phyloP scores from a whole-genome alignment of 768 basidiomycete species.

The Boletus tomentosulus region DNA sequence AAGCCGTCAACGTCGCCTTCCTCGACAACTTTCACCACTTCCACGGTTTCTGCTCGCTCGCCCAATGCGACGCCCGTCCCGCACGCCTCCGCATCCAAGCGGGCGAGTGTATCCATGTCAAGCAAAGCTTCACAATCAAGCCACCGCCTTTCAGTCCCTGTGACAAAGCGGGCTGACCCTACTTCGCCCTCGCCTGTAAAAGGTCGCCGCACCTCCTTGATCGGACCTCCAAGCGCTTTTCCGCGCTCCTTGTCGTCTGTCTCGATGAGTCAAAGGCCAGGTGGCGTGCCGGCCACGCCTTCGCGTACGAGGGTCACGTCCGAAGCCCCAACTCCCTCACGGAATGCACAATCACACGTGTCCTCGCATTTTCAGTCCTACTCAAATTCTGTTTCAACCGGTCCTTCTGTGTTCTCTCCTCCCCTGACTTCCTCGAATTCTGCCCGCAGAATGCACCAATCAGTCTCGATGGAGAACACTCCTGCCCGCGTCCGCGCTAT shows the following conservation, averaged over 20 bases:
- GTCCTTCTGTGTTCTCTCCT: conserved; percentile 24
- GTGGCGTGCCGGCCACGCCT: conserved; percentile 32
- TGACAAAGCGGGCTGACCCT: conserved; percentile 24
- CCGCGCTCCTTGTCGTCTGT: conserved; percentile 16
- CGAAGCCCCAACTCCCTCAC: conserved; percentile 31
- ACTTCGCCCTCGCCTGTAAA: conserved; percentile 27
- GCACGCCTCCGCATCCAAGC: conserved; percentile 32
- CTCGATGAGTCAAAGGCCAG: conserved; percentile 12
- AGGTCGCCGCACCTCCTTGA: conserved; percentile 25
- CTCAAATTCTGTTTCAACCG: conserved; percentile 25
- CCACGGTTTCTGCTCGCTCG: conserved; percentile 34
- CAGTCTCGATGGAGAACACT: conserved; percentile 22
- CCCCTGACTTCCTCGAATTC: conserved; percentile 41
- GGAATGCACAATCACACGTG: conserved; percentile 22
- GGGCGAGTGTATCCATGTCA: conserved; percentile 37
- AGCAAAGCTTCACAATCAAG: conserved; percentile 32
- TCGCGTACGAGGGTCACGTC: conserved; percentile 44
- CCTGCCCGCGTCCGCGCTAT: conserved; percentile 15
- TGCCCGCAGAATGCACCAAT: conserved; percentile 24
- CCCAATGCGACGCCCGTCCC: conserved; percentile 50
- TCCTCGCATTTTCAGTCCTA: conserved; percentile 21
- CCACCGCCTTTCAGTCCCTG: conserved; percentile 40
- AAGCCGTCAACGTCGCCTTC: conserved; percentile 30
- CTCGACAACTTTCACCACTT: conserved; percentile 26
- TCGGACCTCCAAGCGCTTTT: conserved; percentile 28